Base-by-base conservation (phyloP, 2,329 filamentous ascomycete genomes). In the Dactylella cylindrospora region DNA sequence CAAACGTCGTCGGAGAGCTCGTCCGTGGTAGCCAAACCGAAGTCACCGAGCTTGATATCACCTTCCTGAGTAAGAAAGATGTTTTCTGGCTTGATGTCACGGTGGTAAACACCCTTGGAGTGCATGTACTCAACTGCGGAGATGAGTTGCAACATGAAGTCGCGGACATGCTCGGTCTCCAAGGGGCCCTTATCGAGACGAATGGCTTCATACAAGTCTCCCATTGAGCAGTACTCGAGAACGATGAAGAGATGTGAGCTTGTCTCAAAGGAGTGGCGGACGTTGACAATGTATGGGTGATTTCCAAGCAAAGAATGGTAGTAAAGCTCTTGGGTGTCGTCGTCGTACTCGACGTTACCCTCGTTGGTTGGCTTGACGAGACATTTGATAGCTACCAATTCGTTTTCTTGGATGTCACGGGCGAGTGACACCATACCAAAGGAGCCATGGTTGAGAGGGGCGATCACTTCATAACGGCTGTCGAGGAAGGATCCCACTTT, bases 391-490 rank as follows among this genome's bases (percentile, higher is more conserved):
- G 93, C 93, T 68, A 98, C 93, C 60, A 83, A 80, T 60, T 93
- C 79, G 68, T 84, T 82, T 62, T 87, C 95, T 66, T 79, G 73
- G 67, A 84, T 78, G 73, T 98, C 90, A 72, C 80, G 85, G 61
- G 91, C 93, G 76, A 90, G 84, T 75, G 96, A 96, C 70, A 98
- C 93, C 88, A 97, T 94, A 72, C 93, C 93, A 72, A 97, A 98
- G 52, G 93, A 97, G 69, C 93, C 93, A 80, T 96, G 90, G 73
- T 98, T 98, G 76, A 98, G 86, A 55, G 93, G 90, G 68, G 90
- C 88, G 71, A 96, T 80, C 53, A 90, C 95, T 76, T 87, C 80
- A 74, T 93, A 98, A 68, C 93, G 90, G 50, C 67, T 68, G 72
- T 88, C 84, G 72, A 95, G 84, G 72, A 95, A 76, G 74, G 86